Evolutionary conservation across 345 rosid species (phyloP), one percentile per base, ranked within the genome.

Genomic region (Acer saccharum): DNA sequence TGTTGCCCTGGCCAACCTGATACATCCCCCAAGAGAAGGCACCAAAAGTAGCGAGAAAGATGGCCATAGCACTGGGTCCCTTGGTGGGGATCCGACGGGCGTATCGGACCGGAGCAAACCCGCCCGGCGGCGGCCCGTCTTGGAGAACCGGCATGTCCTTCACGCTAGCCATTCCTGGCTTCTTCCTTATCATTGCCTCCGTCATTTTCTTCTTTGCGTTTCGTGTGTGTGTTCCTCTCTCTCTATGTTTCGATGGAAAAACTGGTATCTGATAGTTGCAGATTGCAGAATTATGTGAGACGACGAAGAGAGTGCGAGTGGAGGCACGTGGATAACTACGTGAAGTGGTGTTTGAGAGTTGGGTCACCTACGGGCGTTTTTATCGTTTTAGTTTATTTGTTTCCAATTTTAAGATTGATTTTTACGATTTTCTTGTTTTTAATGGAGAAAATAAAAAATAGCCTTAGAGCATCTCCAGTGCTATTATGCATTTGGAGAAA

Each of bases 91-190:
- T 96, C 82, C 99, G 91, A 43, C 99, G 96, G 73, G 99, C 98
- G 79, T 84, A 94, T 17, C 99, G 87, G 32, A 94, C 92, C 23
- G 99, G 97, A 4, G 95, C 82, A 68, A 96, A 96, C 55, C 99
- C 99, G 29, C 99, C 98, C 50, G 99, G 98, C 29, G 99, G 99
- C 13, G 99, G 99, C 43, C 99, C 99, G 80, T 96, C 99, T 70
- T 96, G 99, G 67, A 96, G 90, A 72, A 92, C 2, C 6, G 99
- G 98, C 99, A 96, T 96, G 80, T 95, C 99, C 84, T 92, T 95
- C 64, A 95, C 97, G 84, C 99, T 95, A 25, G 90, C 96, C 97
- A 93, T 93, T 65, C 99, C 99, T n/a, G 99, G 95, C 94, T 93
- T 95, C 48, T 92, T 95, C 89, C 99, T 91, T 58, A 95, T 90